Conservation (phyloP, 768 basidiomycete species). For the Piloderma croceum region DNA sequence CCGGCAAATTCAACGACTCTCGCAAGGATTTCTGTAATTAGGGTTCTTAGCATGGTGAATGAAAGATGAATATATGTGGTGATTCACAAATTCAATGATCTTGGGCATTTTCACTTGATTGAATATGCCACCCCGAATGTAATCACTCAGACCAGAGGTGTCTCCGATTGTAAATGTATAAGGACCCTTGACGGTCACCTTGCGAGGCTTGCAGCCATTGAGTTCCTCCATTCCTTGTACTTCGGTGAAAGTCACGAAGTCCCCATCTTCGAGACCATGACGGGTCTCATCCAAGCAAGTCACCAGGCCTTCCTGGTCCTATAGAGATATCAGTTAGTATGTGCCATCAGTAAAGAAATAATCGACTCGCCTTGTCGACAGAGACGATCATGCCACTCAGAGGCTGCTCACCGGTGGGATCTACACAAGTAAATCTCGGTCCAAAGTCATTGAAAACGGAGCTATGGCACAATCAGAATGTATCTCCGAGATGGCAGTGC, state of each 20-base stretch:
- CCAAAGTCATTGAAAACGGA: constrained; percentile 97
- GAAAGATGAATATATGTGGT: constrained; percentile 1
- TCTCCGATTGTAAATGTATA: constrained; percentile 97
- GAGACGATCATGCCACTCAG: constrained; percentile 93
- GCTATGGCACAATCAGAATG: constrained; percentile 33
- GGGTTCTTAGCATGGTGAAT: constrained; percentile 4
- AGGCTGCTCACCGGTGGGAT: constrained; percentile 96
- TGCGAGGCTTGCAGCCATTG: constrained; percentile 87
- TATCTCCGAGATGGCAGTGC: constrained; percentile 5
- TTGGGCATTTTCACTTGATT: constrained; percentile 99
- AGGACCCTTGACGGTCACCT: constrained; percentile 90
- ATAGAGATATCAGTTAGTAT: not conserved
- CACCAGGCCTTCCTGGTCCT: constrained; percentile 89
- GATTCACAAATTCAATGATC: constrained; percentile 83
- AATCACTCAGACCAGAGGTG: constrained; percentile 69
- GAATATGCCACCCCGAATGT: constrained; percentile 88
- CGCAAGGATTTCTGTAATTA: constrained; percentile 78
- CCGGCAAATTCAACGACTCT: constrained; percentile 76
- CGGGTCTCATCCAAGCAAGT: constrained; percentile 96
- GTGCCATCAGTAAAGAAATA: constrained; percentile 1
- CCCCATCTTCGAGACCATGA: constrained; percentile 97
- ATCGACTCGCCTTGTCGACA: constrained; percentile 63
- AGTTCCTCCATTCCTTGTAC: constrained; percentile 92
- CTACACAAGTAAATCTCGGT: constrained; percentile 88
- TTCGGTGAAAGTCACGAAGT: constrained; percentile 94